These are phyloP conservation scores for Abrus precatorius DNA, from an alignment of 306 rosid species.

Conservation along the genomic window DNA sequence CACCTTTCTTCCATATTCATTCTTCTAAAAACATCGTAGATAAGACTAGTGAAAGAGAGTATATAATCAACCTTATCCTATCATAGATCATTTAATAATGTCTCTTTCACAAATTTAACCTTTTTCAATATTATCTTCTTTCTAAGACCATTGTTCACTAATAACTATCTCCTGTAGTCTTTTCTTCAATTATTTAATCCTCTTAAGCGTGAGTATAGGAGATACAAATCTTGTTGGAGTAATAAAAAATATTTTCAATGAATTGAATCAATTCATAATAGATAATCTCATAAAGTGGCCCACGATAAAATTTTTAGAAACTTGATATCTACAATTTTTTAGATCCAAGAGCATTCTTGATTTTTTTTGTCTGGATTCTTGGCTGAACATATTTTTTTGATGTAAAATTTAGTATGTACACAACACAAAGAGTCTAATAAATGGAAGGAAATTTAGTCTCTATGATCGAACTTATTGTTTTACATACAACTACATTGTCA, in stretches of 20 bases:
- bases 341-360: background rate
- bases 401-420: background rate
- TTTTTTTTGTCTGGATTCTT: too few species aligned
- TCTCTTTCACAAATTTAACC: too few species aligned
- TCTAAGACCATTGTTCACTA: too few species aligned
- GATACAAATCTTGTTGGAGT: background rate
- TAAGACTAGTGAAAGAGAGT: background rate
- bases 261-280: background rate
- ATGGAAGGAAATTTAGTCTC: background rate
- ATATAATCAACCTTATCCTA: background rate
- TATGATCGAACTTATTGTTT: background rate
- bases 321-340: too few species aligned
- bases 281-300: background rate
- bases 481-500: background rate
- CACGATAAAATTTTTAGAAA: background rate
- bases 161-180: too few species aligned
- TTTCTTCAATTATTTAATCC: background rate
- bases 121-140: too few species aligned
- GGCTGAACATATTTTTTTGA: background rate
- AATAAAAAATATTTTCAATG: background rate
- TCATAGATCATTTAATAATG: background rate
- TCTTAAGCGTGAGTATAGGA: background rate
- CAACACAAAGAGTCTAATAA: constrained; percentile 7
- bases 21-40: background rate
- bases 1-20: too few species aligned